These are phyloP conservation scores for Agrocybe praecox DNA, from an alignment of 768 basidiomycete genomes.

Conservation along the genomic window DNA sequence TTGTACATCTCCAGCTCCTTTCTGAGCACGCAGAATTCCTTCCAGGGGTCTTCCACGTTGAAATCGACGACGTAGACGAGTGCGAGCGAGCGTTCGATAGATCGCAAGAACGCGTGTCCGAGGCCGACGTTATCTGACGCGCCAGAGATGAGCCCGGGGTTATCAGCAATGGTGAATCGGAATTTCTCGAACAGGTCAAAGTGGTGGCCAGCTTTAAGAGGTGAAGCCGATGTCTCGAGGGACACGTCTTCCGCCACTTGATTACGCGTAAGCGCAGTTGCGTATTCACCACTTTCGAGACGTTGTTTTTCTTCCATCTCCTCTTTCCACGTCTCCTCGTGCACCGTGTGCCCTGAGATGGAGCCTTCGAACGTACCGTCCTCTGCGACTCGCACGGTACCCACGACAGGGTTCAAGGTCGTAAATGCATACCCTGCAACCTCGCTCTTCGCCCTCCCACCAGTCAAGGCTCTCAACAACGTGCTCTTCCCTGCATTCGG, in stretches of 20 bases:
- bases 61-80: constrained; percentile 94
- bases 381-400: constrained; percentile 81
- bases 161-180: constrained; percentile 96
- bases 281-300: constrained; percentile 55
- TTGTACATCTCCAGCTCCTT: constrained; percentile 88
- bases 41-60: constrained; percentile 70
- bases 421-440: constrained; percentile 95
- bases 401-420: constrained; percentile 92
- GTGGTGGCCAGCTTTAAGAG: constrained; percentile 38
- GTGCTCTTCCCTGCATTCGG: constrained; percentile 97
- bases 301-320: constrained; percentile 43
- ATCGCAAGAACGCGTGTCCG: constrained; percentile 91
- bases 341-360: constrained; percentile 46
- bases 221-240: constrained; percentile 16
- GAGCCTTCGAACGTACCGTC: constrained; percentile 77
- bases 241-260: constrained; percentile 28
- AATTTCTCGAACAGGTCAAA: constrained; percentile 73
- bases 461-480: constrained; percentile 85
- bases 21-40: constrained; percentile 70
- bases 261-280: constrained; percentile 53
- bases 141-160: constrained; percentile 86
- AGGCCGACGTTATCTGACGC: constrained; percentile 91
- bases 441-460: constrained; percentile 79
- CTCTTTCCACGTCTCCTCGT: constrained; percentile 72
- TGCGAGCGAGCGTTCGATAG: constrained; percentile 89